Evolutionary conservation across 73 alveolate genomes (phyloP), one percentile per base, ranked within the genome.

Genomic region (Symbiodinium natans): DNA sequence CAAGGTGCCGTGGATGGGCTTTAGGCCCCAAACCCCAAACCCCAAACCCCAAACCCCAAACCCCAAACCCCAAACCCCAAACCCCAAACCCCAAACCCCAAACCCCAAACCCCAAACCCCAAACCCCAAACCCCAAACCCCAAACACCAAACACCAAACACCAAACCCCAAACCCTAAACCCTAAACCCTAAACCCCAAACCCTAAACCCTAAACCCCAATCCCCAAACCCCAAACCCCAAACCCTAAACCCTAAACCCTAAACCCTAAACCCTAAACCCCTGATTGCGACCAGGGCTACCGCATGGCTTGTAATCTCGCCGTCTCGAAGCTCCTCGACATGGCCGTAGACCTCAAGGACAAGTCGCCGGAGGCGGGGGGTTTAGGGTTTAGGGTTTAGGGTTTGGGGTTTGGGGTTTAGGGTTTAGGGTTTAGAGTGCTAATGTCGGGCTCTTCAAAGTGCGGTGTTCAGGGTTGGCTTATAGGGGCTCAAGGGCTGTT

Each of bases 291-390:
- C 25, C 21, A 86, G 96, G 96, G 96, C 87, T 89, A 63, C 75
- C 86, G 96, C 40, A 89, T 48, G 48, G 96, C 96, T 75, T 41
- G 87, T 59, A 59, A 89, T 33, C 52, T 89, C 68, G 96, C 96
- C 59, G 46, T 68, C 77, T 38, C 34, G 25, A 89, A 89, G 87
- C 87, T 89, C 54, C 34, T 41, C 25, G 98, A 92, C 82, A 74
- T 92, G 92, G 83, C 90, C 21, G 92, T 92, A 82, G 92, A 92
- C 92, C 92, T 92, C 82, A 43, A 42, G 15, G 92, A 41, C 42
- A 74, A 41, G 36, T 86, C 93, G 5, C 40, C 68, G 33, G 93
- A 86, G 68, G 68, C 27, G 68, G 68, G n/a, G n/a, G n/a, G 0
- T 52, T 11, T 52, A 27, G 68, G 68, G 29, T 52, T 6, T 6